phyloP scores from a whole-genome alignment of 805 yeast genomes.

The Pichia nakasei region DNA sequence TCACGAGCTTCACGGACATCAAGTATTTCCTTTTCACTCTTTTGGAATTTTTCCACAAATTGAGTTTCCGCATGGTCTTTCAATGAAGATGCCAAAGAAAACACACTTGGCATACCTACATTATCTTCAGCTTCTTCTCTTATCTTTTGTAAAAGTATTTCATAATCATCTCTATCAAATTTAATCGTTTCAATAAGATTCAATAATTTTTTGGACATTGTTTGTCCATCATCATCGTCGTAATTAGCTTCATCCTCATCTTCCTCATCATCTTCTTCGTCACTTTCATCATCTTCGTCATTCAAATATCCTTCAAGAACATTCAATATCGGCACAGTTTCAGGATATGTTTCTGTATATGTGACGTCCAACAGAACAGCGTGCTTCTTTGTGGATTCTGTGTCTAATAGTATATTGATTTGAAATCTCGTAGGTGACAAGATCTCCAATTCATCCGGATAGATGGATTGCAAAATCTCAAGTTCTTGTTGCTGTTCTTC shows the following conservation, averaged over 20 bases:
- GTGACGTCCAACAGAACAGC: constrained; percentile 47
- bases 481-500: constrained; percentile 88
- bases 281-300: constrained; percentile 28
- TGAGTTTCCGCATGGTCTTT: constrained; percentile 74
- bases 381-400: constrained; percentile 53
- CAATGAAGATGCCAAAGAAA: constrained; percentile 64
- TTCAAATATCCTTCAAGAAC: constrained; percentile 21
- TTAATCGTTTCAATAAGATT: constrained; percentile 50
- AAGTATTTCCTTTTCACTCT: constrained; percentile 50
- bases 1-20: constrained; percentile 55
- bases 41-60: constrained; percentile 49
- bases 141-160: constrained; percentile 31
- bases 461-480: constrained; percentile 82
- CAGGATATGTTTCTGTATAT: constrained; percentile 79
- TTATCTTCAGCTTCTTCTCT: constrained; percentile 63
- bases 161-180: constrained; percentile 42
- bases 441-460: constrained; percentile 77
- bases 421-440: constrained; percentile 40
- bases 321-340: constrained; percentile 56
- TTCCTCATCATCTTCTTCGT: constrained; percentile 38
- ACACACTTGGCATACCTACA: constrained; percentile 87
- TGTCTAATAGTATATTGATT: constrained; percentile 57
- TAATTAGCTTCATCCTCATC: constrained; percentile 37
- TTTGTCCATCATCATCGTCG: constrained; percentile 18
- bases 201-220: constrained; percentile 31